Percentiles rank a stretch among this genome's conserved stretches.
phyloP scores from a whole-genome alignment of 495 filamentous ascomycete genomes.

The Hypoxylon rickii region DNA sequence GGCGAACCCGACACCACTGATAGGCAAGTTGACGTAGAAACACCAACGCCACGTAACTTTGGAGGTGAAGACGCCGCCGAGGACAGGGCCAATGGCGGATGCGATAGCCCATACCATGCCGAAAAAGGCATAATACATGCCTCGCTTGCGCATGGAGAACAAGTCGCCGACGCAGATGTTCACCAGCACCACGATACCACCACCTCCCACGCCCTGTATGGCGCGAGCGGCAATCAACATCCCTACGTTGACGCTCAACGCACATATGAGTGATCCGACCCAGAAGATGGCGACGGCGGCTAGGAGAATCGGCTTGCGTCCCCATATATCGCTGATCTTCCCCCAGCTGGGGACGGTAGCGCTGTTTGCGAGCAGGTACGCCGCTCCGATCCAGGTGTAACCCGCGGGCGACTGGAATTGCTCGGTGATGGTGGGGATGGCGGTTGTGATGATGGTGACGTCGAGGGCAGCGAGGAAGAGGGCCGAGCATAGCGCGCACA shows the following conservation, averaged over 20 bases:
- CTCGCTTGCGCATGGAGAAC: constrained; percentile 69
- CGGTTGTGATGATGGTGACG: constrained; percentile 52
- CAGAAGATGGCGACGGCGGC: constrained; percentile 73
- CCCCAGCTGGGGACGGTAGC: constrained; percentile 77
- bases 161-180: constrained; percentile 82
- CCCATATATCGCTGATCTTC: constrained; percentile 81
- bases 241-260: constrained; percentile 64
- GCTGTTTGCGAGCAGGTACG: constrained; percentile 67
- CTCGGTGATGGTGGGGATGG: constrained; percentile 60
- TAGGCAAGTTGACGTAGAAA: constrained; percentile 57
- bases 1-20: constrained; percentile 67
- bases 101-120: constrained; percentile 76
- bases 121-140: constrained; percentile 58
- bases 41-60: constrained; percentile 44
- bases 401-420: constrained; percentile 66
- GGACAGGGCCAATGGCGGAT: constrained; percentile 70
- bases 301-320: constrained; percentile 77
- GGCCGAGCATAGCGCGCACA: constrained; percentile 51
- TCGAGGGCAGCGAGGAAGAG: constrained; percentile 62
- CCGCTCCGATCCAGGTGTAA: constrained; percentile 75
- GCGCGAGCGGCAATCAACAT: constrained; percentile 77
- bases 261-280: constrained; percentile 73
- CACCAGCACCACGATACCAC: constrained; percentile 75
- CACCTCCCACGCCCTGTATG: constrained; percentile 78
- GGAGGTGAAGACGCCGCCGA: constrained; percentile 74